These are phyloP conservation scores for Scedosporium minutisporum DNA, from an alignment of 2,329 filamentous ascomycete genomes.

Conservation along the genomic window DNA sequence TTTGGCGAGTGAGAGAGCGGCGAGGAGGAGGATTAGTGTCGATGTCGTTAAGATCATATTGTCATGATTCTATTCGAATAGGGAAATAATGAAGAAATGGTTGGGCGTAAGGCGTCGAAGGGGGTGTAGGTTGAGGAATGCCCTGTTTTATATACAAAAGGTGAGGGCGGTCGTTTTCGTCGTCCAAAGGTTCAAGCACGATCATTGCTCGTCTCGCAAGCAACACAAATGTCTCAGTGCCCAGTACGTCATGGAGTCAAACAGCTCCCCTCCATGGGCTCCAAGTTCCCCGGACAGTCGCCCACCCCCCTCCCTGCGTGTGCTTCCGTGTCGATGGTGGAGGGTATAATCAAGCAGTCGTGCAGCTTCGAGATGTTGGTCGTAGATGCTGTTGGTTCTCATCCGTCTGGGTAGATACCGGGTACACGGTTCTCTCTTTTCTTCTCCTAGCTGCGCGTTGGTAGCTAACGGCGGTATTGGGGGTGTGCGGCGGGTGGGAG, in stretches of 20 bases:
- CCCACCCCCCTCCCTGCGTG: too few species aligned
- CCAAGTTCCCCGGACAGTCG: too few species aligned
- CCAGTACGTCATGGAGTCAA: too few species aligned
- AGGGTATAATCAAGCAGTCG: conserved; percentile 8
- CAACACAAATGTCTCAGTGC: too few species aligned
- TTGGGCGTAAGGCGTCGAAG: not conserved
- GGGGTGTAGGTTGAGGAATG: not conserved
- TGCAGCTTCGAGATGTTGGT: not conserved
- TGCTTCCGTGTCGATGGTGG: not conserved
- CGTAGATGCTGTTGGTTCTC: not conserved
- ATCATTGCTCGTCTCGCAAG: too few species aligned
- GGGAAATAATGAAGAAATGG: not conserved
- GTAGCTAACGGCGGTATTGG: not conserved
- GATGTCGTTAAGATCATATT: not conserved
- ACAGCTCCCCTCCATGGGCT: too few species aligned
- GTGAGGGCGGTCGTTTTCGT: too few species aligned
- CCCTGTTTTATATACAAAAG: too few species aligned
- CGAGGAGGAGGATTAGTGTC: not conserved
- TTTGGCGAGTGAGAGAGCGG: not conserved
- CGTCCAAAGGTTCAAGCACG: too few species aligned
- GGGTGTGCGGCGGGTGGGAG: not conserved
- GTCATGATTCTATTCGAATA: not conserved
- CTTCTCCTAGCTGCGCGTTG: not conserved
- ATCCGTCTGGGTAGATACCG: not conserved
- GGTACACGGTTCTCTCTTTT: not conserved